These are phyloP conservation scores for Trichocladium antarcticum DNA, from an alignment of 495 filamentous ascomycete species.

Conservation along the genomic window DNA sequence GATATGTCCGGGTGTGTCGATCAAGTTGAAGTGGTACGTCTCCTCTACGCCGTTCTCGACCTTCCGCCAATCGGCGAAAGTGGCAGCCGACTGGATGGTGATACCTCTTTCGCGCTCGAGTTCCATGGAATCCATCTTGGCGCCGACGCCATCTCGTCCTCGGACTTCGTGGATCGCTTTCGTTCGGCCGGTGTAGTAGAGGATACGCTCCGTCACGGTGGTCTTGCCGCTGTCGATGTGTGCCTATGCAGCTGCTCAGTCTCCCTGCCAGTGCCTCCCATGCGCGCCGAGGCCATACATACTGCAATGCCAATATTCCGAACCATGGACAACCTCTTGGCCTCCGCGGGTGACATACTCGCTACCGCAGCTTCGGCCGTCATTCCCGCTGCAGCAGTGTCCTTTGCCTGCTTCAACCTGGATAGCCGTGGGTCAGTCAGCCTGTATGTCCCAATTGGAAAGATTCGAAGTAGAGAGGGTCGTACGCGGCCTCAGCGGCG, in stretches of 20 bases:
- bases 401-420: conserved; percentile 37
- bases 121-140: conserved; percentile 99
- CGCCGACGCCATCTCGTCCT: conserved; percentile 88
- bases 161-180: conserved; percentile 96
- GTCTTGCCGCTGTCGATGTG: conserved; percentile 99
- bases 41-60: conserved; percentile 62
- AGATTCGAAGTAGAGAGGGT: background rate
- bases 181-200: conserved; percentile 97
- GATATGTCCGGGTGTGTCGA: conserved; percentile 98
- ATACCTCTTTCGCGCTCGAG: conserved; percentile 97
- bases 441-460: background rate
- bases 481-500: conserved; percentile 30
- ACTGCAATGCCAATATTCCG: conserved; percentile 98
- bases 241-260: conserved; percentile 46
- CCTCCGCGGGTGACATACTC: conserved; percentile 66
- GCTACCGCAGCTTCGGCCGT: conserved; percentile 35
- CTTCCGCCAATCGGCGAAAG: conserved; percentile 97
- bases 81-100: conserved; percentile 96
- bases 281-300: conserved; percentile 22
- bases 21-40: conserved; percentile 95
- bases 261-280: background rate
- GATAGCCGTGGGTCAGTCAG: conserved; percentile 4
- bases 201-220: conserved; percentile 89
- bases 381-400: conserved; percentile 32
- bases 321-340: conserved; percentile 60